Evolutionary conservation across 176 grass and related monocot genomes (phyloP).

Genomic region (Avena eriantha): DNA sequence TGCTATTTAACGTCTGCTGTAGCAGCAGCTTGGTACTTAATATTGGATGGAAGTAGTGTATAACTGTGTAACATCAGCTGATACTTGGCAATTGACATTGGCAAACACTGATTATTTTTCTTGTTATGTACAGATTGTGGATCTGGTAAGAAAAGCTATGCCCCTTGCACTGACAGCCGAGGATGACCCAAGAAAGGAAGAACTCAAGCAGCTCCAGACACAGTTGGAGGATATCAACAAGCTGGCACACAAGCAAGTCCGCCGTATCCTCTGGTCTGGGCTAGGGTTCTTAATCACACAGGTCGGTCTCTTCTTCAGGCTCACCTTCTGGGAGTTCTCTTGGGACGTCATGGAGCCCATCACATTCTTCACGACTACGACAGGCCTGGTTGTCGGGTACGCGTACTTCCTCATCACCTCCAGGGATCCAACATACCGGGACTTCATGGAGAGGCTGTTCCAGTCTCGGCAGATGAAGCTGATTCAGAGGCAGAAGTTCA

Average conservation of each 20-base stretch:
- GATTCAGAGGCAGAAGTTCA: conserved; percentile 72
- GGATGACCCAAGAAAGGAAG: conserved; percentile 86
- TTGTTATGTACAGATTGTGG: conserved; percentile 67
- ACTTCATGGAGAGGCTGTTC: conserved; percentile 94
- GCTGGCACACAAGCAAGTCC: conserved; percentile 90
- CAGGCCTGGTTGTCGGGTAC: conserved; percentile 77
- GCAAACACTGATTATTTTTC: not conserved
- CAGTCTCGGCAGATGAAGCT: conserved; percentile 76
- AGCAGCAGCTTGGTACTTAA: conserved; percentile 20
- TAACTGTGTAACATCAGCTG: not conserved
- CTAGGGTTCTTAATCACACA: conserved; percentile 78
- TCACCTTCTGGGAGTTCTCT: conserved; percentile 99
- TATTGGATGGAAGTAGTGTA: not conserved
- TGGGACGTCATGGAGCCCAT: conserved; percentile 99
- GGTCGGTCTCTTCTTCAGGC: conserved; percentile 85
- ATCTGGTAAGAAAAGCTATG: conserved; percentile 83
- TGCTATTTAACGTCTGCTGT: not conserved
- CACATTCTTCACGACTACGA: conserved; percentile 85
- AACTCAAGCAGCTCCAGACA: conserved; percentile 69
- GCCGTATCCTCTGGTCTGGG: conserved; percentile 84
- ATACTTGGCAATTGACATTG: conserved; percentile 15
- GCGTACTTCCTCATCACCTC: conserved; percentile 94
- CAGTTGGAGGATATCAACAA: conserved; percentile 84
- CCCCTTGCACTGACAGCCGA: conserved; percentile 68
- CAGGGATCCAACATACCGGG: conserved; percentile 90